These are phyloP conservation scores for Penicillium sp. DNA, from an alignment of 2,329 filamentous ascomycete species.

Conservation along the genomic window DNA sequence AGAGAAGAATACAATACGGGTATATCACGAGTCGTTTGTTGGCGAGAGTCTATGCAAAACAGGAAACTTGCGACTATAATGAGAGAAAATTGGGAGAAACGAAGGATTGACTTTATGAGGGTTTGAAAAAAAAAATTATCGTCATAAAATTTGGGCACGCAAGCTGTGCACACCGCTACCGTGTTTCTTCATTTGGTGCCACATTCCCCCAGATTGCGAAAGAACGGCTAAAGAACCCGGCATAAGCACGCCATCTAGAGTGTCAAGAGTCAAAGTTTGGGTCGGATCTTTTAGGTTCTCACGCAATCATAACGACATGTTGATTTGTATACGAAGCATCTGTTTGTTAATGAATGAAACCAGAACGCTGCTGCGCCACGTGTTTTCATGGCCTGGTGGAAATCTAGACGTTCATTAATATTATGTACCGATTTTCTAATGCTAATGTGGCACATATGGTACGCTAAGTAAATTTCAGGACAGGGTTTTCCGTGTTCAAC, in stretches of 20 bases:
- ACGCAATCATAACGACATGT: not conserved
- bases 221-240: constrained; percentile 5
- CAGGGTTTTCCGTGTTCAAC: not conserved
- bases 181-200: constrained; percentile 15
- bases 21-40: not conserved
- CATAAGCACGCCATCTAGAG: constrained; percentile 20
- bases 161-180: constrained; percentile 17
- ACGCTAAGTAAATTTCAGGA: not conserved
- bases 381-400: not conserved
- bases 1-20: not conserved
- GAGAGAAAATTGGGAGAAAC: not conserved
- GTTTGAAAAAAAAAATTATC: not conserved
- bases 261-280: constrained; percentile 9
- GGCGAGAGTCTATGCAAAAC: not conserved
- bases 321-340: not conserved
- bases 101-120: not conserved
- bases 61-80: not conserved
- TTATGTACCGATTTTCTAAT: not conserved
- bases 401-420: not conserved
- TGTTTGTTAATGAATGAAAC: not conserved
- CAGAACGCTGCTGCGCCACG: not conserved
- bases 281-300: not conserved
- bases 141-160: not conserved
- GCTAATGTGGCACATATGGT: not conserved
- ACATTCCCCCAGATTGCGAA: constrained; percentile 21